Evolutionary conservation across 75 land plant species (phyloP), one percentile per base, ranked within the genome.

Genomic region (Selaginella tamariscina): DNA sequence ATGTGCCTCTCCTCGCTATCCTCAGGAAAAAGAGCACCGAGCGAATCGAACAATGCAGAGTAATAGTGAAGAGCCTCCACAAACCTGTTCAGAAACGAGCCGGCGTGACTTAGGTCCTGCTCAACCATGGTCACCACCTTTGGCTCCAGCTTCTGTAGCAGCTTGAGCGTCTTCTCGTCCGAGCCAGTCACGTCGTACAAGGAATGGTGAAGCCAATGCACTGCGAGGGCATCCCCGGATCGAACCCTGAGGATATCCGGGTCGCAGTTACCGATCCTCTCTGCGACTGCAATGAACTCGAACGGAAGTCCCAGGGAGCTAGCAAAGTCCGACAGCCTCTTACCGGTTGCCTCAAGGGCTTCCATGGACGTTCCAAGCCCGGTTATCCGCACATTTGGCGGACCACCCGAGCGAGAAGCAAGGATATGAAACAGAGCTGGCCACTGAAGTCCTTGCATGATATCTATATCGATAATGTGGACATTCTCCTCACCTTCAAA

Each of bases 391-490:
- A 93, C 89, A 28, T 39, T 65, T 1, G 89, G 95, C 1, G 90
- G 83, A 0, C 87, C 89, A 2, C 85, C 86, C 0, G 95, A 87
- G 24, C 95, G 65, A 0, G 89, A 84, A 0, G 98, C 98, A 9
- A 93, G 76, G 55, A 93, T 93, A 77, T 93, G 90, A 67, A 93
- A 93, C 27, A 93, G 75, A 0, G 88, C 96, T 2, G 98, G 98
- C 96, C 98, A 93, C 56, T 93, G 96, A 0, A 93, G 73, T 8
- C 98, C 98, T 55, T 93, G 98, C 98, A 93, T 93, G 23, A 93
- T 86, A 73, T 93, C 98, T 9, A 85, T 76, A 74, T 93, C 96
- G 44, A 93, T 86, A 65, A 93, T 86, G 79, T 93, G 98, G 57
- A 93, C 91, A 2, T 81, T 64, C 26, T 80, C 79, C 70, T 84